Evolutionary conservation across 192 early-diverging fungal species (phyloP).

Genomic region (Coemansia biformis): DNA sequence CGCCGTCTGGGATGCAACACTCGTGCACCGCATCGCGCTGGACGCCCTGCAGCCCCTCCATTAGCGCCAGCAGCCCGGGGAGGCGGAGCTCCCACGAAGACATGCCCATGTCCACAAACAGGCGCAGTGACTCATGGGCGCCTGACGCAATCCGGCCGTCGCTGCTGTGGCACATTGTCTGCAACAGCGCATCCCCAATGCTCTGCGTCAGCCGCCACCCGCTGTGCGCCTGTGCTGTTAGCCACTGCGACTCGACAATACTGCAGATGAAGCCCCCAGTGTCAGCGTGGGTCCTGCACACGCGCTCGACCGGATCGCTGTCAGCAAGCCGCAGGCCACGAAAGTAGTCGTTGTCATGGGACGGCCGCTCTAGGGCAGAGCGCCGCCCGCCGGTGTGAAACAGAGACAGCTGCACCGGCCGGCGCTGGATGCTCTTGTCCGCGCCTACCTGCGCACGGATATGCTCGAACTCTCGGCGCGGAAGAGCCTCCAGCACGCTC

Average conservation of each 20-base stretch:
- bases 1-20: too few species aligned
- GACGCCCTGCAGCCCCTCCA: slow-evolving; percentile 19
- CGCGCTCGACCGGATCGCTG: slow-evolving; percentile 13
- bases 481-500: slow-evolving; percentile 1
- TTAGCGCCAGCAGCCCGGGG: neutral
- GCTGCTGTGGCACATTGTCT: slow-evolving; percentile 4
- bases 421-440: neutral
- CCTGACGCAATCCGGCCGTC: slow-evolving; percentile 1
- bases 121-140: slow-evolving; percentile 7
- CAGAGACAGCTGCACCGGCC: slow-evolving; percentile 4
- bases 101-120: slow-evolving; percentile 13
- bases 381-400: neutral
- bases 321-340: slow-evolving; percentile 1
- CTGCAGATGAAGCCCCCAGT: slow-evolving; percentile 5
- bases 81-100: slow-evolving; percentile 15
- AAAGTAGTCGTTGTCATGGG: neutral
- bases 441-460: slow-evolving; percentile 9
- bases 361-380: neutral
- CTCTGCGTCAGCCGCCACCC: slow-evolving; percentile 30
- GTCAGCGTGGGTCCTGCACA: slow-evolving; percentile 1
- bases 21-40: neutral
- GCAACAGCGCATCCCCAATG: slow-evolving; percentile 17
- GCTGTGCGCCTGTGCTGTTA: slow-evolving; percentile 6
- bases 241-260: slow-evolving; percentile 11
- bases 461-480: slow-evolving; percentile 7